Conservation (phyloP, 345 rosid genomes). For the Laguncularia racemosa region DNA sequence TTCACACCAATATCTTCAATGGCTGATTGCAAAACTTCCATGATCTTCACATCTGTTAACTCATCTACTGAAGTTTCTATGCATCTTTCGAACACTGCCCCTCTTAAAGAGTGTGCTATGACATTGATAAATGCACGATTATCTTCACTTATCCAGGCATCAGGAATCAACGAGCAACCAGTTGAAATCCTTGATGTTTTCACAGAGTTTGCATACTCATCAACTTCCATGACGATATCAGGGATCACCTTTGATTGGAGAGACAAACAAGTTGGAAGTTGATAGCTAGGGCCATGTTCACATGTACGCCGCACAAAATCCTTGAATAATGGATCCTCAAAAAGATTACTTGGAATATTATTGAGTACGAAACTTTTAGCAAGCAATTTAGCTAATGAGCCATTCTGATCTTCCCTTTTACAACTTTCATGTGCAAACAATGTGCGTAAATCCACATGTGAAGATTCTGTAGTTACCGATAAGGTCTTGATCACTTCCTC, state of each 20-base stretch:
- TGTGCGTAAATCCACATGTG: no score
- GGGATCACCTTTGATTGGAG: background rate
- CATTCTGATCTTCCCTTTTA: no score
- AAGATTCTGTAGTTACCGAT: no score
- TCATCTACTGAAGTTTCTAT: background rate
- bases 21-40: background rate
- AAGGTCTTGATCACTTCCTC: no score
- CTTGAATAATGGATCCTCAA: no score
- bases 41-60: background rate
- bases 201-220: background rate
- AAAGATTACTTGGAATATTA: no score
- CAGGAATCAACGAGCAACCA: background rate
- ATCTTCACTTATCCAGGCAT: background rate
- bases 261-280: background rate
- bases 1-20: background rate
- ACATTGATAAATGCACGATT: background rate
- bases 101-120: background rate
- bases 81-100: background rate
- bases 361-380: no score
- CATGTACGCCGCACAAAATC: no score
- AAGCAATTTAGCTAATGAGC: no score
- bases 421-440: no score
- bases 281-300: background rate
- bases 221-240: background rate
- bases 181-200: conserved; percentile 3